Evolutionary conservation across 2,329 filamentous ascomycete species (phyloP).

Genomic region (Sporothrix schenckii): DNA sequence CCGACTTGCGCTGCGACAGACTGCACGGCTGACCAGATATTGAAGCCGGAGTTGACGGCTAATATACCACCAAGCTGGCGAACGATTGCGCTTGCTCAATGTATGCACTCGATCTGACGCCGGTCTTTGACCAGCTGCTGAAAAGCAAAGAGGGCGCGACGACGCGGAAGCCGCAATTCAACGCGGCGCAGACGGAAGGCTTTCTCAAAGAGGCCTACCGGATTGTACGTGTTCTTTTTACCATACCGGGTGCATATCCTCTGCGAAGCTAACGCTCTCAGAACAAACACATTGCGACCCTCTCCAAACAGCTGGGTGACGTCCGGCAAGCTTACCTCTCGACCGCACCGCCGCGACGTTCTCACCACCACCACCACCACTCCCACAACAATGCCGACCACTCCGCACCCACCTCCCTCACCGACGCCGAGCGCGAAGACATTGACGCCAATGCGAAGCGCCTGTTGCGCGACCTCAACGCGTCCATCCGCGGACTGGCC

Average conservation of each 20-base stretch:
- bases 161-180: constrained; percentile 43
- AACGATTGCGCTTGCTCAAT: constrained; percentile 16
- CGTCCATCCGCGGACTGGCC: constrained; percentile 75
- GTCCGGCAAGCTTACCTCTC: constrained; percentile 92
- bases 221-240: constrained; percentile 63
- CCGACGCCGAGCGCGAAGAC: constrained; percentile 78
- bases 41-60: background rate
- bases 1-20: background rate
- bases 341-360: constrained; percentile 66
- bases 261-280: constrained; percentile 43
- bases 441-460: constrained; percentile 86
- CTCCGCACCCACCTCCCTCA: constrained; percentile 60
- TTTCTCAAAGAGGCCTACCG: constrained; percentile 93
- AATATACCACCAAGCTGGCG: background rate
- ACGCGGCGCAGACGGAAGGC: constrained; percentile 67
- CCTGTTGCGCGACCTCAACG: constrained; percentile 81
- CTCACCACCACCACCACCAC: constrained; percentile 49
- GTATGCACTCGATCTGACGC: constrained; percentile 63
- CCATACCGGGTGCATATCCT: no score
- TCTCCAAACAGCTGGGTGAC: constrained; percentile 76
- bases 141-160: constrained; percentile 43
- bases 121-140: constrained; percentile 69
- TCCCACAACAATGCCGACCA: constrained; percentile 51
- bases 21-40: background rate
- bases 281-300: constrained; percentile 82